A percentile compares a stretch with the other conserved stretches of the same genome.
Evolutionary conservation across 2,329 filamentous ascomycete genomes (phyloP).

Genomic region (Stachybotrys elegans): DNA sequence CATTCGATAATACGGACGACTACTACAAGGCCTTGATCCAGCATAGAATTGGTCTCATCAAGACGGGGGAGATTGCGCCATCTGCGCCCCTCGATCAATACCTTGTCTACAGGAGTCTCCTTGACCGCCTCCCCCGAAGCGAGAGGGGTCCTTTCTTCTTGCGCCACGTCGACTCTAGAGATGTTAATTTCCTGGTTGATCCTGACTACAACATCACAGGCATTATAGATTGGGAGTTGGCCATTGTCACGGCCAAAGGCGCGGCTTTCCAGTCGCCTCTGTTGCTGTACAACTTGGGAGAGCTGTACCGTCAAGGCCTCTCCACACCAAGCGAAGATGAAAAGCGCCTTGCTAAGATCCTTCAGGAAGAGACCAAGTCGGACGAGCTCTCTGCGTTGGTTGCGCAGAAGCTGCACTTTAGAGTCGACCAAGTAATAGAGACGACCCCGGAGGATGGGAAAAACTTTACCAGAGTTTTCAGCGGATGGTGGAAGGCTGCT

Average conservation of each 20-base stretch:
- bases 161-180: slow-evolving; percentile 9
- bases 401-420: slow-evolving; percentile 7
- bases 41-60: slow-evolving; percentile 7
- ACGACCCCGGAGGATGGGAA: slow-evolving; percentile 6
- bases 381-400: slow-evolving; percentile 5
- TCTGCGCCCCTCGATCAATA: slow-evolving; percentile 9
- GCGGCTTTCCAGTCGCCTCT: slow-evolving; percentile 6
- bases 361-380: slow-evolving; percentile 6
- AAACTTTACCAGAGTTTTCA: slow-evolving; percentile 7
- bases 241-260: slow-evolving; percentile 5
- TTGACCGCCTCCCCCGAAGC: slow-evolving; percentile 9
- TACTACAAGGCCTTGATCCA: slow-evolving; percentile 6
- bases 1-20: slow-evolving; percentile 4
- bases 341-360: slow-evolving; percentile 7
- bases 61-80: slow-evolving; percentile 10
- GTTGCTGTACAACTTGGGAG: slow-evolving; percentile 6
- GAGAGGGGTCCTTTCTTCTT: slow-evolving; percentile 9
- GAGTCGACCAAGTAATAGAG: slow-evolving; percentile 5
- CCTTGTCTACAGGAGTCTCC: slow-evolving; percentile 9
- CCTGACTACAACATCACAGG: slow-evolving; percentile 5
- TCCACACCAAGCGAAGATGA: slow-evolving; percentile 6
- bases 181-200: slow-evolving; percentile 8
- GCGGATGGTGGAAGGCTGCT: slow-evolving; percentile 6
- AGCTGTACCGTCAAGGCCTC: slow-evolving; percentile 6
- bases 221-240: slow-evolving; percentile 6